A percentile compares a stretch with the other conserved stretches of the same genome.
These are phyloP conservation scores for Nicotiana otophora DNA, from an alignment of 257 asterid species.

Conservation along the genomic window DNA sequence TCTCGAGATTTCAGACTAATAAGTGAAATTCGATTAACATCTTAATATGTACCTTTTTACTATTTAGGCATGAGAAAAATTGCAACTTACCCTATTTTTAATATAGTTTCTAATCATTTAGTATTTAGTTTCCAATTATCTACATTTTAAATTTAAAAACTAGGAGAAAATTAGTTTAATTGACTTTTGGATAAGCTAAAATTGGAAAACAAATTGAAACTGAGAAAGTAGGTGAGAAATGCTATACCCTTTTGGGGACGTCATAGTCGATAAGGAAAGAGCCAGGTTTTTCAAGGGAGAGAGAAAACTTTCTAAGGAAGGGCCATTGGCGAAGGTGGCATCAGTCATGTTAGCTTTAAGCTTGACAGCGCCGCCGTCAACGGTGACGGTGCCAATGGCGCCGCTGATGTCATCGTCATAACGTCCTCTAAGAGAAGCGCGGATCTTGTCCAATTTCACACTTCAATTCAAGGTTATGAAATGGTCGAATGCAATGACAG, in stretches of 20 bases:
- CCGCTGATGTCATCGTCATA: no score
- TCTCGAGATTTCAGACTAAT: not conserved
- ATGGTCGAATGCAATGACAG: no score
- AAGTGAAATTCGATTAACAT: not conserved
- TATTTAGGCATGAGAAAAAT: not conserved
- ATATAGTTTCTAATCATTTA: no score
- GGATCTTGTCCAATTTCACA: no score
- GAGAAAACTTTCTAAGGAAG: conserved; percentile 16
- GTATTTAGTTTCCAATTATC: no score
- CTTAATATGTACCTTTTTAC: not conserved
- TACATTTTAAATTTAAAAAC: no score
- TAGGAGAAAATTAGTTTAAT: not conserved
- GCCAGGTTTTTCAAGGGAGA: conserved; percentile 26
- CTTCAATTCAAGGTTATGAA: no score
- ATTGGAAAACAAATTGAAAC: not conserved
- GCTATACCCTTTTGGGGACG: conserved; percentile 18
- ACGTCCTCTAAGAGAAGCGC: no score
- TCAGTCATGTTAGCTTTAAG: conserved; percentile 21
- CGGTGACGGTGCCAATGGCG: not conserved
- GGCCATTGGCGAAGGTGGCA: conserved; percentile 17
- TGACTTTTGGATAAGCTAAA: not conserved
- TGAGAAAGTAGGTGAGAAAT: not conserved
- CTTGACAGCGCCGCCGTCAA: conserved; percentile 26
- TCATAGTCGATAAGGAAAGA: conserved; percentile 28
- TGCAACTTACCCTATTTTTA: not conserved